phyloP scores from a whole-genome alignment of 768 basidiomycete genomes.

The Exidia glandulosa region DNA sequence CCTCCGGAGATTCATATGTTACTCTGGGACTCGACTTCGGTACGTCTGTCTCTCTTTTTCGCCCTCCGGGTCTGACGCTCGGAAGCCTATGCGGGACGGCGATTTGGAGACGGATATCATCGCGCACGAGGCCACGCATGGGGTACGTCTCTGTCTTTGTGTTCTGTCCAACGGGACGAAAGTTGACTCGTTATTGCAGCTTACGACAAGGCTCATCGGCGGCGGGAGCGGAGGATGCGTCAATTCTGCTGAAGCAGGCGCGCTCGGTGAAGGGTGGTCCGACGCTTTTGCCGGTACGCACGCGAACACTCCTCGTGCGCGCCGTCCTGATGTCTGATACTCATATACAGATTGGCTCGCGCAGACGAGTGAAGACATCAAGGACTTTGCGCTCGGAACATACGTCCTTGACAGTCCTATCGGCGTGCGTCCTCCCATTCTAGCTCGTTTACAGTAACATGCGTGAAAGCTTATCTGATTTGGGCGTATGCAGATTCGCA shows the following conservation, averaged over 20 bases:
- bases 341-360: constrained; percentile 17
- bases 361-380: constrained; percentile 27
- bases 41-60: background rate
- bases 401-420: constrained; percentile 43
- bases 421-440: constrained; percentile 52
- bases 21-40: background rate
- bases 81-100: constrained; percentile 45
- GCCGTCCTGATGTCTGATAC: background rate
- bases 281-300: background rate
- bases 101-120: constrained; percentile 49
- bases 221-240: constrained; percentile 49
- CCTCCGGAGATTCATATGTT: background rate
- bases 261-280: constrained; percentile 58
- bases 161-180: background rate
- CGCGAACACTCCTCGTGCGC: background rate
- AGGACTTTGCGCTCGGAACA: constrained; percentile 30
- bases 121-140: constrained; percentile 41
- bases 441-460: constrained; percentile 38
- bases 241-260: constrained; percentile 50
- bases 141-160: constrained; percentile 5
- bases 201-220: constrained; percentile 37
- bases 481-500: background rate
- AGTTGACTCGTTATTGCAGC: too few species aligned
- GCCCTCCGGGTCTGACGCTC: constrained; percentile 16
- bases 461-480: constrained; percentile 1